Percentiles rank a stretch among this genome's conserved stretches.
phyloP scores from a whole-genome alignment of 257 asterid genomes.

The Apocynum venetum region DNA sequence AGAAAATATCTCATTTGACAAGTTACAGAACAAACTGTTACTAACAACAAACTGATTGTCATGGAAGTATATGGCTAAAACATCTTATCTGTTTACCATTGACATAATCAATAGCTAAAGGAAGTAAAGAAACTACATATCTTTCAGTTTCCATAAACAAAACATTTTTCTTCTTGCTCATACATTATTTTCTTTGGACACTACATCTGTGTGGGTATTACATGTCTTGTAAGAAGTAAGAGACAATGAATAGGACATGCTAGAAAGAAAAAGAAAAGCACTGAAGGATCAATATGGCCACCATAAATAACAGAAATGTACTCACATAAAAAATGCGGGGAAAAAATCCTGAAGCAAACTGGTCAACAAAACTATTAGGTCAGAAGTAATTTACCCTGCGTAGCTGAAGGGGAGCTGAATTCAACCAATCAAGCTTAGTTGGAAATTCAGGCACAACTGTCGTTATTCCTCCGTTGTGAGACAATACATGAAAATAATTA shows the following conservation, averaged over 20 bases:
- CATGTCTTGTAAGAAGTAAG: background rate
- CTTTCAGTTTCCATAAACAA: background rate
- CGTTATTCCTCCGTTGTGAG: constrained; percentile 56
- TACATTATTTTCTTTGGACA: background rate
- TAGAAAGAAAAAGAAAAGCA: background rate
- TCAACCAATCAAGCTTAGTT: constrained; percentile 91
- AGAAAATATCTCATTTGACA: background rate
- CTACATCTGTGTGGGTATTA: background rate
- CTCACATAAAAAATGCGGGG: background rate
- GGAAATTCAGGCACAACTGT: constrained; percentile 87
- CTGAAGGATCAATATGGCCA: background rate
- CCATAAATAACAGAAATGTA: background rate
- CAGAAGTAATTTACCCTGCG: constrained; percentile 53
- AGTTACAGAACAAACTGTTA: background rate
- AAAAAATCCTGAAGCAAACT: background rate
- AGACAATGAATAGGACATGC: background rate
- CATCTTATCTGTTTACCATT: background rate
- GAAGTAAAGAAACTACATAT: background rate
- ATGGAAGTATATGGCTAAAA: no score
- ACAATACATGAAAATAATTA: constrained; percentile 23
- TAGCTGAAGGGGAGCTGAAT: constrained; percentile 86
- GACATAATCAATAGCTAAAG: background rate
- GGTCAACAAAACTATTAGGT: background rate
- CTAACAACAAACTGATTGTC: background rate
- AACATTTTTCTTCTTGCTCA: background rate